Evolutionary conservation across 2,329 filamentous ascomycete species (phyloP).

Genomic region (Ophiostoma sp.): DNA sequence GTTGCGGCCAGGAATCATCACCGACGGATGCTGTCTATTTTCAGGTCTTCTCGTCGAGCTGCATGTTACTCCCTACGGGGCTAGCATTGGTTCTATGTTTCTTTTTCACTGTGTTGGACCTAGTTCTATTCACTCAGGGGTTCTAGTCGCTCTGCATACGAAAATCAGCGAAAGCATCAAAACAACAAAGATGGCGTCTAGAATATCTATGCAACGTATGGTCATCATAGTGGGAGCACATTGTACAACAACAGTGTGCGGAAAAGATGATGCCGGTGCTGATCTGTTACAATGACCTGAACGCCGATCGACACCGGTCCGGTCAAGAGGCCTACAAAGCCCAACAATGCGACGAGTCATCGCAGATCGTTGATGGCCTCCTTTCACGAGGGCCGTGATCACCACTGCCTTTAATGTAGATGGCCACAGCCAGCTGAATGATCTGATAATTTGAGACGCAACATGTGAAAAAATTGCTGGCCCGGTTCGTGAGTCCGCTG

Average conservation of each 20-base stretch:
- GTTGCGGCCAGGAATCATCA: no score
- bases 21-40: no score
- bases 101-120: no score
- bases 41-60: no score
- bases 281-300: not conserved
- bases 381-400: not conserved
- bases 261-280: not conserved
- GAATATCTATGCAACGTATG: not conserved
- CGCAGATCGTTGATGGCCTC: no score
- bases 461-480: not conserved
- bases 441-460: not conserved
- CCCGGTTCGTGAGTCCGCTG: not conserved
- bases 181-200: no score
- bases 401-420: not conserved
- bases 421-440: not conserved
- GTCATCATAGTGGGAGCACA: not conserved
- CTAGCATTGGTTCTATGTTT: no score
- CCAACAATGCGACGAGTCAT: not conserved
- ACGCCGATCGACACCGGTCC: not conserved
- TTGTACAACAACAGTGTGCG: not conserved
- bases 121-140: no score
- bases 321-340: not conserved
- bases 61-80: no score
- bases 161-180: no score
- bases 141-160: no score